Evolutionary conservation across 2,329 filamentous ascomycete species (phyloP).

Genomic region (Fusarium sp.): DNA sequence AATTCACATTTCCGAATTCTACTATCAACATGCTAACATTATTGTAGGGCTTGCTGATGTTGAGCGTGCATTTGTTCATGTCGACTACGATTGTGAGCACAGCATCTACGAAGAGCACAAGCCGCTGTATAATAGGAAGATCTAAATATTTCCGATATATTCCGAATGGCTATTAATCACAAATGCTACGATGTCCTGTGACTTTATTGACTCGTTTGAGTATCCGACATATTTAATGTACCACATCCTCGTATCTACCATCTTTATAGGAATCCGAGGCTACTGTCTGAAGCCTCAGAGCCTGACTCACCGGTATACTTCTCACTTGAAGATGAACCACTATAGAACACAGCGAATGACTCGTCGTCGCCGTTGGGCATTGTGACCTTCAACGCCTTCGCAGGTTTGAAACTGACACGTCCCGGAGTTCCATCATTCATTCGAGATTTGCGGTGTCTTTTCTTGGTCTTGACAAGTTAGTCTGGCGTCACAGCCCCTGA

Average conservation of each 20-base stretch:
- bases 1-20: too few species aligned
- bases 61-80: conserved; percentile 7
- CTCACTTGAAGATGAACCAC: not conserved
- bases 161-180: too few species aligned
- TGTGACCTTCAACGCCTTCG: too few species aligned
- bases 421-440: not conserved
- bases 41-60: not conserved
- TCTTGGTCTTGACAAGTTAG: not conserved
- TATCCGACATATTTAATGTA: too few species aligned
- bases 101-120: conserved; percentile 1
- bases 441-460: not conserved
- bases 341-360: too few species aligned
- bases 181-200: too few species aligned
- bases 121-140: not conserved
- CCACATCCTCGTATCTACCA: too few species aligned
- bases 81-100: not conserved
- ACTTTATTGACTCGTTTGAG: too few species aligned
- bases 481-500: too few species aligned
- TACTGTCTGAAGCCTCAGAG: not conserved
- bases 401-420: too few species aligned
- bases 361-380: too few species aligned
- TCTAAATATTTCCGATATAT: not conserved
- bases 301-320: not conserved
- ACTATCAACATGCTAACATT: not conserved
- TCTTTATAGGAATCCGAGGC: not conserved